Evolutionary conservation across 2,329 filamentous ascomycete species (phyloP).

Genomic region (Colletotrichum truncatum): DNA sequence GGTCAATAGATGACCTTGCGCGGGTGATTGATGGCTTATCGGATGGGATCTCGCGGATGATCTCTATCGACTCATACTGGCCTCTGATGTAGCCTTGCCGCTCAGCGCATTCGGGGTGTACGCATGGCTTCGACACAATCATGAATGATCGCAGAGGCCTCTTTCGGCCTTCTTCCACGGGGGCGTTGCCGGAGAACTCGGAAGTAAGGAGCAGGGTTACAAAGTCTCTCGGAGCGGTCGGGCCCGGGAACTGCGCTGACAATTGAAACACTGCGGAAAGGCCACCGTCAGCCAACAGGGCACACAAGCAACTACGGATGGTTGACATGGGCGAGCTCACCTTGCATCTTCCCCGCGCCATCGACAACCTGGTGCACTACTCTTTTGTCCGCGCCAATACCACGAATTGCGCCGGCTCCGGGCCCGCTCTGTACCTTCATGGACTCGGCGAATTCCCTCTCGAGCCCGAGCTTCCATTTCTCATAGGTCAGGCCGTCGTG

Average conservation of each 20-base stretch:
- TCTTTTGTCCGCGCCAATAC: constrained; percentile 82
- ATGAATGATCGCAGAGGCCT: constrained; percentile 77
- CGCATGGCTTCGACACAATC: constrained; percentile 86
- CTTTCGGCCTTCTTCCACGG: constrained; percentile 34
- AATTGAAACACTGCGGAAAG: constrained; percentile 78
- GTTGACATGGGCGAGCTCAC: constrained; percentile 54
- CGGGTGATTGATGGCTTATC: constrained; percentile 51
- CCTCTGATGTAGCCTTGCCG: constrained; percentile 82
- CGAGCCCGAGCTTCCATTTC: constrained; percentile 80
- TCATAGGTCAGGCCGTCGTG: constrained; percentile 82
- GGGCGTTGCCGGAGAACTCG: constrained; percentile 54
- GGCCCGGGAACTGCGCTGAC: constrained; percentile 89
- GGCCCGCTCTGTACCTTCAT: constrained; percentile 75
- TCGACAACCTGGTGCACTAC: constrained; percentile 71
- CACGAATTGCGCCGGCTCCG: constrained; percentile 80
- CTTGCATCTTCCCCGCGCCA: constrained; percentile 70
- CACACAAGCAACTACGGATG: constrained; percentile 1
- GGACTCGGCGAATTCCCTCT: constrained; percentile 82
- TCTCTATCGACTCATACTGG: constrained; percentile 89
- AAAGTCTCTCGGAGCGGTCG: constrained; percentile 89
- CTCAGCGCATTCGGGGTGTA: constrained; percentile 77
- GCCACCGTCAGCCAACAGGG: constrained; percentile 20
- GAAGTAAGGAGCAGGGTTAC: constrained; percentile 81
- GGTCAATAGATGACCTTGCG: constrained; percentile 54
- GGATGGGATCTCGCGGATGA: constrained; percentile 83